Conservation (phyloP, 2,329 filamentous ascomycete genomes). For the Colletotrichum aenigma region DNA sequence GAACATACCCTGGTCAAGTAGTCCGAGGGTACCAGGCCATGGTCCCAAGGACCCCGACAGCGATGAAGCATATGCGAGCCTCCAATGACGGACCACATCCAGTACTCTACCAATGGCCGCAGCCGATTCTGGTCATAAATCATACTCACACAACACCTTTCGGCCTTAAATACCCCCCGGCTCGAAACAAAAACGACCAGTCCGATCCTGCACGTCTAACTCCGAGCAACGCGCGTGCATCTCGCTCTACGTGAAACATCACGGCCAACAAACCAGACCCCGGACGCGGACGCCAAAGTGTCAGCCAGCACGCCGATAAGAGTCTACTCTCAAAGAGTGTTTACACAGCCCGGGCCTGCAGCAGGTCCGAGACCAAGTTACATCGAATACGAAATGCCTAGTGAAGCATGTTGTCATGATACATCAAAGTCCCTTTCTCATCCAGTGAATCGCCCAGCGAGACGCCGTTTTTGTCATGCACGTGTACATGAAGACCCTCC, state of each 20-base stretch:
- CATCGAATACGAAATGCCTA: neutral
- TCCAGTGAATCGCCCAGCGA: constrained; percentile 7
- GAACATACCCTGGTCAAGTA: neutral
- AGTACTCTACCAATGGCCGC: too few species aligned
- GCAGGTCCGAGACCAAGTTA: neutral
- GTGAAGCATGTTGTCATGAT: neutral
- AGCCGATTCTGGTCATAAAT: neutral
- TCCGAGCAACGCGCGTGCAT: neutral
- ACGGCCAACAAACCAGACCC: neutral
- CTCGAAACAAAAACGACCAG: neutral
- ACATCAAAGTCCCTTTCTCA: neutral
- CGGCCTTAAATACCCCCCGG: neutral
- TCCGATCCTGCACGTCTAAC: neutral
- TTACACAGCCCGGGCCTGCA: neutral
- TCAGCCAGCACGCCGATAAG: neutral
- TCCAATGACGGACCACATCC: neutral
- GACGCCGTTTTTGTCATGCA: neutral
- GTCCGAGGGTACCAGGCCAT: neutral
- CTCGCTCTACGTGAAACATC: neutral
- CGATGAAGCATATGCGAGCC: neutral
- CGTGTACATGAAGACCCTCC: neutral
- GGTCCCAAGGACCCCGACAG: neutral
- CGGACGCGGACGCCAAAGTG: neutral
- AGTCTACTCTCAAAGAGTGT: neutral
- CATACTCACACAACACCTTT: neutral